Evolutionary conservation across 495 filamentous ascomycete species (phyloP), one percentile per base, ranked within the genome.

Genomic region (Bathelium albidoporum): DNA sequence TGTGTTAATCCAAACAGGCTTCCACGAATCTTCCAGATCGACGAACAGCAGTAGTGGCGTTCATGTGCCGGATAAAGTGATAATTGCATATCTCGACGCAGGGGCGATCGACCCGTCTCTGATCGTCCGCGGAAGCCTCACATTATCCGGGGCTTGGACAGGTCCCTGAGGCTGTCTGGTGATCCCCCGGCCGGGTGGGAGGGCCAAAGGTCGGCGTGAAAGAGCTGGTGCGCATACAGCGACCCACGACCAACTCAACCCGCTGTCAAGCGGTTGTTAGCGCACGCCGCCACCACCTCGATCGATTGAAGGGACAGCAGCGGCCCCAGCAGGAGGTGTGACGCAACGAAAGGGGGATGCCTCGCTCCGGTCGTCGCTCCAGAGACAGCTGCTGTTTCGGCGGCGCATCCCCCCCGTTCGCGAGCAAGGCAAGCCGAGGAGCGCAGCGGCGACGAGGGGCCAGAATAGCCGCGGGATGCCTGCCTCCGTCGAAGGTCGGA

Each of bases 41-140:
- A 55, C 49, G 49, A 55, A 55, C 4, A 55, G 49, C 49, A 26
- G 49, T 55, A 9, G 49, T 55, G 49, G 49, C 49, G 20, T 55
- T 29, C 49, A 11, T 55, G 49, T 55, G 49, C 49, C 49, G 49
- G 49, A 55, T 55, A 55, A 55, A 55, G 12, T 55, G 49, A 28
- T 55, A 29, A 49, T 28, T 55, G 49, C 49, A 55, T 28, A 55
- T 55, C 49, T 55, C 29, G 49, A 55, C 49, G 49, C 49, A 55
- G 49, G 49, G 49, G 49, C 49, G 49, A 55, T 55, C 49, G 49
- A 28, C 49, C 49, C 49, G 49, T 55, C 49, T 55, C 49, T 55
- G 49, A 55, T 55, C 49, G 49, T 24, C 49, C 49, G 49, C 20
- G 49, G 49, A 55, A 29, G 44, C 44, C 20, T 55, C 49, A 55